Evolutionary conservation across 1,284 basidiomycete genomes (phyloP), one percentile per base, ranked within the genome.

Genomic region (Anthracocystis walkeri): DNA sequence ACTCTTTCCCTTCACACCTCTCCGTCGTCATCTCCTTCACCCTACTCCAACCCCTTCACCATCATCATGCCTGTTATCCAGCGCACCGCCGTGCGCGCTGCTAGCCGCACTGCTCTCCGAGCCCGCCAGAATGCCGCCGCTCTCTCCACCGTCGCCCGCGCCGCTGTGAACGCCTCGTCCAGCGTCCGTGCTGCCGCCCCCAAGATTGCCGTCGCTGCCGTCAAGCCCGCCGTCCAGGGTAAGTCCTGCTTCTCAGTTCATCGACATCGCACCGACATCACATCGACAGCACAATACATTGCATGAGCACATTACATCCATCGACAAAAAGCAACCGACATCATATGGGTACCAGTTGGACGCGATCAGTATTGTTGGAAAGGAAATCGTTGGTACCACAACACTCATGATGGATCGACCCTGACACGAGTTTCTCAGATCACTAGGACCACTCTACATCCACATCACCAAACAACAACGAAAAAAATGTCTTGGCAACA

Each of bases 11-110:
- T 48, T 53, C 66, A 41, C 57, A 50, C 64, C 55, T 59, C 29
- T 40, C 52, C 55, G 49, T 65, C 73, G 49, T 71, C 61, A 70
- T 64, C 57, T 46, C 46, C 45, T 12, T 48, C 45, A 64, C 55
- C 49, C 51, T 59, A n/a, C n/a, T n/a, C 49, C 46, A 62, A 35
- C 59, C 50, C 44, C n/a, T 52, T 65, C 60, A 33, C 63, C 62
- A 55, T 46, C 63, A 65, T 40, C 63, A 79, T 79, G 77, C 77
- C 77, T 59, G 70, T 79, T 63, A 71, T 79, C 58, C 75, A 79
- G 77, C 77, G 77, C 61, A 66, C 77, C 53, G 77, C 77, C 62
- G 58, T 79, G 58, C 68, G 79, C 69, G 79, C 79, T 75, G 79
- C 73, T 31, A 77, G 71, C 59, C 79, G 79, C 53, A 56, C 58